Percentiles rank a stretch among this genome's conserved stretches.
Evolutionary conservation across 2,329 filamentous ascomycete species (phyloP).

Genomic region (Orbilia oligospora): DNA sequence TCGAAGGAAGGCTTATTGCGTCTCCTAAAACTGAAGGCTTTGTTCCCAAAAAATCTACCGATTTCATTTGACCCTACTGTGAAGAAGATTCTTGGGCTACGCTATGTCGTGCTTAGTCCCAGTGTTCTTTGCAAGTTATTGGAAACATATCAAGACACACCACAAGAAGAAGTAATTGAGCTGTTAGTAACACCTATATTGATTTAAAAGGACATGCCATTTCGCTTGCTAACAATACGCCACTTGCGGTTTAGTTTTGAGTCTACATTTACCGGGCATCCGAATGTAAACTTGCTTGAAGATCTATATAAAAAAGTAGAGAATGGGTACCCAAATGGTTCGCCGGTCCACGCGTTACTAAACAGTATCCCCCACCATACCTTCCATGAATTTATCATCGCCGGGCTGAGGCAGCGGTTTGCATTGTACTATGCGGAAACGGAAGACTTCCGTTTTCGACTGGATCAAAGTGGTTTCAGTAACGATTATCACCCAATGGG

Average conservation of each 20-base stretch:
- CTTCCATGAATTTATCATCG: slow-evolving; percentile 38
- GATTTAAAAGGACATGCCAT: not conserved
- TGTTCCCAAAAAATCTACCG: slow-evolving; percentile 37
- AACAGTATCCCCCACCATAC: not conserved
- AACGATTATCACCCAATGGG: not conserved
- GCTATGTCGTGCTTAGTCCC: not conserved
- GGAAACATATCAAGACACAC: slow-evolving; percentile 38
- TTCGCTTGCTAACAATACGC: not conserved
- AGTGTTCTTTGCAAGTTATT: not conserved
- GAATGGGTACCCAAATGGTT: not conserved
- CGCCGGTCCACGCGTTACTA: not conserved
- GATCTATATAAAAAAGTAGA: slow-evolving; percentile 19
- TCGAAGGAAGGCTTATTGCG: slow-evolving; percentile 6
- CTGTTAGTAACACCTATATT: slow-evolving; percentile 13
- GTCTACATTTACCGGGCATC: slow-evolving; percentile 34
- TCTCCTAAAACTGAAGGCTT: slow-evolving; percentile 31
- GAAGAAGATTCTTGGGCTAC: not conserved
- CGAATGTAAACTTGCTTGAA: slow-evolving; percentile 31
- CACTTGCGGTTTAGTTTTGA: slow-evolving; percentile 14
- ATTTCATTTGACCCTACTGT: slow-evolving; percentile 33
- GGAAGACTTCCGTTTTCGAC: not conserved
- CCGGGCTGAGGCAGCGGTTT: slow-evolving; percentile 15
- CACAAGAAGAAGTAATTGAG: not conserved
- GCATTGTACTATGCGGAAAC: not conserved
- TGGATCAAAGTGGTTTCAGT: not conserved